Base-by-base conservation (phyloP, 2,329 filamentous ascomycete species). In the Rhynchosporium graminicola region DNA sequence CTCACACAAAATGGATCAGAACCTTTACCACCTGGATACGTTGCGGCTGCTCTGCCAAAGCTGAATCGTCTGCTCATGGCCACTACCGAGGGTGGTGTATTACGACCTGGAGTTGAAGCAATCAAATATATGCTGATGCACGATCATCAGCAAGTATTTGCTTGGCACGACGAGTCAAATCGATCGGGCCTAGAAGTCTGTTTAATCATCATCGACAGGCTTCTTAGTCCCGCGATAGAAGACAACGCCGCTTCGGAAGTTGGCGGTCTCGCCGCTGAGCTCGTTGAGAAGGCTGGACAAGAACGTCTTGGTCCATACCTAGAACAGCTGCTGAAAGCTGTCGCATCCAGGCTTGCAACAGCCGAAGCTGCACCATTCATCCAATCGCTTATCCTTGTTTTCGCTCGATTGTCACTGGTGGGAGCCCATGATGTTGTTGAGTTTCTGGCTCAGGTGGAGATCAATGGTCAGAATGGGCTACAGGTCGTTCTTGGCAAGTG, bases 221-320 rank as follows among this genome's bases (percentile, higher is more conserved):
- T 99, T 4, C 83, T 99, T 36, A 88, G 90, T 3, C 89, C 91
- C 1, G 78, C 83, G 1, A 88, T 98, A n/a, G 90, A 96, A 71
- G 95, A 99, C 72, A 92, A 94, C 71, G 91, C 92, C 20, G 95
- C 94, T 4, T 91, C 92, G n/a, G 94, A 99, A 78, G 93, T 99
- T 48, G 95, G 95, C 69, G 92, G 92, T 15, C 84, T 99, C 67
- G 95, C 95, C 4, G 94, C 94, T 1, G 93, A 97, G 76, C 82
- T 99, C 33, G 95, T 99, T 0, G 94, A 98, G 77, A 97, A 95
- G 77, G 95, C 94, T 57, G 95, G 95, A 10, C 88, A 92, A 43
- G 93, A 97, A 74, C 87, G 91, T 60, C 86, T 99, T 10, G 95
- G 95, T 0, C 93, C 93, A 10, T 97, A 92, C 74, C 82, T 99